A percentile compares a stretch with the other conserved stretches of the same genome.
Evolutionary conservation across 352 stramenopile genomes (phyloP).

Genomic region (Globisporangium megalacanthum): DNA sequence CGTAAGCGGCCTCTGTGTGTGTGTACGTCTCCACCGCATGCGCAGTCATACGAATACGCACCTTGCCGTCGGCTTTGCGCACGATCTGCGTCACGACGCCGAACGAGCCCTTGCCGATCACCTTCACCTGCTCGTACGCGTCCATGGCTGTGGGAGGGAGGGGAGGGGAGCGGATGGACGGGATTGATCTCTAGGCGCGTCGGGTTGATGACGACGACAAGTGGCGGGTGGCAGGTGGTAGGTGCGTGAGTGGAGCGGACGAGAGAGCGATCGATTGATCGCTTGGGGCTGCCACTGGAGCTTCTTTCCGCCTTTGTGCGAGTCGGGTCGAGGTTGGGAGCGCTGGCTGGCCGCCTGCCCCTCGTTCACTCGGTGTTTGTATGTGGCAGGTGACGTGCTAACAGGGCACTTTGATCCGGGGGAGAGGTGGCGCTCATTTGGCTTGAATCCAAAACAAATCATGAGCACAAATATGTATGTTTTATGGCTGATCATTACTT

Average conservation of each 20-base stretch:
- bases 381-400: neutral
- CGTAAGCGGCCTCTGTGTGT: no score
- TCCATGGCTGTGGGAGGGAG: slow-evolving; percentile 41
- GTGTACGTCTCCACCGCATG: neutral
- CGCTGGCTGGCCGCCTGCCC: no score
- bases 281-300: neutral
- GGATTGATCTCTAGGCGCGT: neutral
- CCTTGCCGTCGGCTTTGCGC: slow-evolving; percentile 84
- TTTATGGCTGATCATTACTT: no score
- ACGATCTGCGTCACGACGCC: slow-evolving; percentile 89
- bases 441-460: no score
- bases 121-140: slow-evolving; percentile 83
- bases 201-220: neutral
- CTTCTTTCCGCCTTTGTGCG: slow-evolving; percentile 1
- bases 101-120: slow-evolving; percentile 91
- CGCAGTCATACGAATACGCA: slow-evolving; percentile 17
- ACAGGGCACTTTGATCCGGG: neutral
- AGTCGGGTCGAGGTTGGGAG: no score
- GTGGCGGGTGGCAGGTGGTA: neutral
- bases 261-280: neutral
- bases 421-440: neutral
- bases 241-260: slow-evolving; percentile 3
- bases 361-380: neutral
- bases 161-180: no score
- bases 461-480: no score